Evolutionary conservation across 495 filamentous ascomycete species (phyloP), one percentile per base, ranked within the genome.

Genomic region (Aspergillus sclerotioniger): DNA sequence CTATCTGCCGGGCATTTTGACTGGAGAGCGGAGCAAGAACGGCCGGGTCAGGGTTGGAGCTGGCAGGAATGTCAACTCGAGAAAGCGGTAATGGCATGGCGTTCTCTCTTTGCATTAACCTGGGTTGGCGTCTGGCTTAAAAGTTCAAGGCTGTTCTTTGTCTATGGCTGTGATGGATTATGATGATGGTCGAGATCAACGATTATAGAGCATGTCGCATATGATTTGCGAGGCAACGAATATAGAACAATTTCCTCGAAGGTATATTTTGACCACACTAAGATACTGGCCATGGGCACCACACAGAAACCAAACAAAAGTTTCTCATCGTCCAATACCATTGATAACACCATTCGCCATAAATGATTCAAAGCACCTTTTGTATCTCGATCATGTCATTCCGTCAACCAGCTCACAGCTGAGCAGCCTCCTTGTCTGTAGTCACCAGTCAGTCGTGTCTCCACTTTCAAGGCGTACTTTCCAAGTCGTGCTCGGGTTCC

Each of bases 1-100:
- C 72, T 95, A 93, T 67, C 73, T 97, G 56, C 94, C 95, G 0
- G 78, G 84, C 20, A 94, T 98, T 47, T 62, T 98, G 70, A 92
- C 85, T 8, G 94, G 94, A 0, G 85, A 94, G 61, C 82, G 84
- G 28, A 80, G 80, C 51, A 77, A 75, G 58, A 72, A 71, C 3
- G 86, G 86, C 0, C 89, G 81, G 73, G 82, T 87, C 49, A 88
- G 83, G 72, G 84, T 97, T 9, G 94, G 94, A 4, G 90, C 91
- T 35, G 94, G 95, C 19, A 84, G 84, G 62, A 90, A 88, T 67
- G 82, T 97, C 51, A 97, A 97, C 74, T 87, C 90, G 53, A 87
- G 77, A 69, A 95, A 90, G 76, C 71, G 84, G 62, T 82, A 64
- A 74, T 62, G 54, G 51, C 4, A n/a, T 29, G 21, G 10, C n/a